These are phyloP conservation scores for Colletotrichum shisoi DNA, from an alignment of 2,329 filamentous ascomycete species.

Conservation along the genomic window DNA sequence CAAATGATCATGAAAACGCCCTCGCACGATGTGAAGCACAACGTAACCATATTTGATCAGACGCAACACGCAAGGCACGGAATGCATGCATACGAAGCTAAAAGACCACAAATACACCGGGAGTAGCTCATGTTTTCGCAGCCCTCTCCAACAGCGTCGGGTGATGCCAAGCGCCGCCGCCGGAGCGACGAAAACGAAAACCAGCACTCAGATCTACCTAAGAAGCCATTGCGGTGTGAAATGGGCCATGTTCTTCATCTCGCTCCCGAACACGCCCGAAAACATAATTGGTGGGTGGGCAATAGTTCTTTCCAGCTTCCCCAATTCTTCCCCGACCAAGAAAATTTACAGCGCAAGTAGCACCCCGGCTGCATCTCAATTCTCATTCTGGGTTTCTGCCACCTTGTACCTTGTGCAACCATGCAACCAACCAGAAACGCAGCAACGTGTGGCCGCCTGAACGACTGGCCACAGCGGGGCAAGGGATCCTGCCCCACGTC, in stretches of 20 bases:
- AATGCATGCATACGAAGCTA: conserved; percentile 2
- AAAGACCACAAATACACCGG: too few relatives aligned
- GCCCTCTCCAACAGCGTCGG: conserved; percentile 14
- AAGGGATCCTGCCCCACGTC: conserved; percentile 15
- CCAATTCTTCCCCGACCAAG: conserved; percentile 9
- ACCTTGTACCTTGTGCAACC: neutral
- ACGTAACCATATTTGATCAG: conserved; percentile 15
- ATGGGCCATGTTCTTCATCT: neutral
- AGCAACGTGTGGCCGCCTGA: conserved; percentile 25
- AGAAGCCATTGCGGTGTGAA: too few relatives aligned
- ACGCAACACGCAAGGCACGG: neutral
- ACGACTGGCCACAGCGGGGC: conserved; percentile 37
- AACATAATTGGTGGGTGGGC: conserved; percentile 2
- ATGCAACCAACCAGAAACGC: conserved; percentile 1
- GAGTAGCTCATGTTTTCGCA: too few relatives aligned
- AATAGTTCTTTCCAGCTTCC: conserved; percentile 16
- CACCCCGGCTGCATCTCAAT: neutral
- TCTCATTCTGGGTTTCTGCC: neutral
- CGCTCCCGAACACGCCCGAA: conserved; percentile 8
- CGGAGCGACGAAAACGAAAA: conserved; percentile 30
- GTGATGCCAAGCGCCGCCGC: conserved; percentile 1
- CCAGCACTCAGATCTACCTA: neutral
- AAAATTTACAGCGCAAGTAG: neutral
- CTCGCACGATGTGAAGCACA: conserved; percentile 3
- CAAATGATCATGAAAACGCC: neutral